Evolutionary conservation across 371 early-diverging fungal species (phyloP).

Genomic region (Catenaria anguillulae): DNA sequence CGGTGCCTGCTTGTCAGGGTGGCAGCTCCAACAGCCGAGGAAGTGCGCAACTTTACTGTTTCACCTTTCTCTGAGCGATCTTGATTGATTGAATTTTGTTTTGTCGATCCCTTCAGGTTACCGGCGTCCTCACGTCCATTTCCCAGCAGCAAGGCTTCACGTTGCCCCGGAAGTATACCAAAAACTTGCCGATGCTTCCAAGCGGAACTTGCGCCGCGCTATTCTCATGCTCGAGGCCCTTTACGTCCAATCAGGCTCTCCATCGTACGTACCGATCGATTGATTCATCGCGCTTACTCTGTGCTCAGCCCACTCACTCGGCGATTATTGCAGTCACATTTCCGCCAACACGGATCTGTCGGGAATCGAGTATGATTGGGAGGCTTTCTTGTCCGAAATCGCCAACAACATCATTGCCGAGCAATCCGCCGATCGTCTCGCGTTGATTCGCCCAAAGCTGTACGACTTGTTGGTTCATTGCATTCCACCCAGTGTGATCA

Average conservation of each 20-base stretch:
- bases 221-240: slow-evolving; percentile 78
- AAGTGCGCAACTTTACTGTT: slow-evolving; percentile 36
- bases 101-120: slow-evolving; percentile 4
- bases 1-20: slow-evolving; percentile 89
- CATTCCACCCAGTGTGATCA: slow-evolving; percentile 66
- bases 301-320: too few relatives aligned
- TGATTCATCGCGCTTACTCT: neutral
- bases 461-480: slow-evolving; percentile 81
- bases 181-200: slow-evolving; percentile 48
- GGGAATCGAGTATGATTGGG: slow-evolving; percentile 6
- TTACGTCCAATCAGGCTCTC: slow-evolving; percentile 20
- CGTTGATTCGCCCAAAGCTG: slow-evolving; percentile 54
- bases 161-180: slow-evolving; percentile 48
- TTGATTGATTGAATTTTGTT: neutral
- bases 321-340: neutral
- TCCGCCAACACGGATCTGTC: neutral
- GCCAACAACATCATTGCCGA: neutral
- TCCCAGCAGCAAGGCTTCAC: slow-evolving; percentile 29
- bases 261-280: neutral
- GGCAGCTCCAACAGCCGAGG: slow-evolving; percentile 54
- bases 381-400: neutral
- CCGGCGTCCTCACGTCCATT: too few relatives aligned
- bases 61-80: neutral
- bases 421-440: slow-evolving; percentile 30
- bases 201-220: slow-evolving; percentile 82